Evolutionary conservation across 2,329 filamentous ascomycete species (phyloP), one percentile per base, ranked within the genome.

Genomic region (Colletotrichum euphorbiae): DNA sequence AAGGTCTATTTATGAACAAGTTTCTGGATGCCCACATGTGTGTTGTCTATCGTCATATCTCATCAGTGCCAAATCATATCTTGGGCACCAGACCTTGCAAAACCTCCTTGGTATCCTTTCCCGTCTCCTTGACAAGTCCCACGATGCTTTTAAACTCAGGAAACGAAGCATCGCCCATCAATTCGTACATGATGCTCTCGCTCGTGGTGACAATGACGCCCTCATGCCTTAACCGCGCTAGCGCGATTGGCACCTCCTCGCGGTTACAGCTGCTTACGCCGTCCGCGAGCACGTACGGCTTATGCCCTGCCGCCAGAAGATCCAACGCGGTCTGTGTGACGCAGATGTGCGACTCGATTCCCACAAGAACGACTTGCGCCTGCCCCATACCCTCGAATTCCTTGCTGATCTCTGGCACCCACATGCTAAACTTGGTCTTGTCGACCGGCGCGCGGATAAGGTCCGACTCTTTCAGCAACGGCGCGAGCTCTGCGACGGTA

Each of bases 311-410:
- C 21, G 84, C 82, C 48, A 96, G 82, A 55, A 97, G 82, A 81
- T 98, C 95, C 46, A 98, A 84, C 15, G 93, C 89, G 46, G 95
- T 98, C 84, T 98, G 95, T 69, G 93, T 94, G 33, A 98, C 90
- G 83, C 95, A 98, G 77, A 98, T 96, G 80, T 98, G 95, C 45
- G 89, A 88, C 81, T 98, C 95, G 76, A 98, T 97, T 42, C 95
- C 95, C 15, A 97, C 91, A 70, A 98, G 89, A 62, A 93, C 91
- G 60, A 93, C 86, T 73, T 90, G 86, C 1, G 76, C 76, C 1
- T 79, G 74, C 1, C 75, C 70, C 19, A 80, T 73, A 51, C 73
- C 38, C 70, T 73, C 71, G 66, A 79, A 74, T 19, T 75, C 73
- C 4, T 80, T 73, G 28, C 84, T 81, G 48, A 97, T 82, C 43